These are phyloP conservation scores for Penicillium sp. DNA, from an alignment of 2,329 filamentous ascomycete genomes.

Conservation along the genomic window DNA sequence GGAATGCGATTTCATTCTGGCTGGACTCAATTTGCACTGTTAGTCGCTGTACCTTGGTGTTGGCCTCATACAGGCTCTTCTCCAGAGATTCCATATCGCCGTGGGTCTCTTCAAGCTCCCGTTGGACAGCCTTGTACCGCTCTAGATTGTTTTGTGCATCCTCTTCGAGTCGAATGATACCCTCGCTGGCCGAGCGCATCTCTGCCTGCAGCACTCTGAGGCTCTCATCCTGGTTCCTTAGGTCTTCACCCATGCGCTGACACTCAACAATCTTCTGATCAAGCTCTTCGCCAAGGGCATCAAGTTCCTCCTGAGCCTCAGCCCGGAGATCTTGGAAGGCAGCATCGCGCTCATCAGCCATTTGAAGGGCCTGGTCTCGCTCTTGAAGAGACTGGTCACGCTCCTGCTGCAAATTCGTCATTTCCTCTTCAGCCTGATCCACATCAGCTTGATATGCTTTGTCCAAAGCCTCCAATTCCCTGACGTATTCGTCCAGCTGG, in stretches of 20 bases:
- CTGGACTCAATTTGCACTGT: conserved; percentile 90
- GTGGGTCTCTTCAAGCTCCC: conserved; percentile 79
- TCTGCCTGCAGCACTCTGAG: conserved; percentile 90
- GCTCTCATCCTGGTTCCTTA: conserved; percentile 78
- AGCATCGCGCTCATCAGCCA: conserved; percentile 65
- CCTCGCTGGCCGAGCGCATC: conserved; percentile 88
- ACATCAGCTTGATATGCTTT: conserved; percentile 77
- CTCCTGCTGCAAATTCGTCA: conserved; percentile 76
- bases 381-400: conserved; percentile 83
- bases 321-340: conserved; percentile 52
- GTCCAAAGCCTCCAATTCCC: conserved; percentile 75
- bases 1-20: conserved; percentile 89
- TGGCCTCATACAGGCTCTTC: conserved; percentile 77
- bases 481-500: conserved; percentile 75
- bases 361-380: conserved; percentile 78
- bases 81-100: conserved; percentile 84
- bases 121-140: conserved; percentile 78
- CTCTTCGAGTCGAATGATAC: conserved; percentile 82
- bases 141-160: conserved; percentile 77
- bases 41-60: conserved; percentile 82
- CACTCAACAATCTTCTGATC: conserved; percentile 72
- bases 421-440: conserved; percentile 74
- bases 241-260: conserved; percentile 67
- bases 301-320: conserved; percentile 61
- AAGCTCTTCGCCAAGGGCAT: conserved; percentile 61